Evolutionary conservation across 768 basidiomycete genomes (phyloP), one percentile per base, ranked within the genome.

Genomic region (Boletus speciosus): DNA sequence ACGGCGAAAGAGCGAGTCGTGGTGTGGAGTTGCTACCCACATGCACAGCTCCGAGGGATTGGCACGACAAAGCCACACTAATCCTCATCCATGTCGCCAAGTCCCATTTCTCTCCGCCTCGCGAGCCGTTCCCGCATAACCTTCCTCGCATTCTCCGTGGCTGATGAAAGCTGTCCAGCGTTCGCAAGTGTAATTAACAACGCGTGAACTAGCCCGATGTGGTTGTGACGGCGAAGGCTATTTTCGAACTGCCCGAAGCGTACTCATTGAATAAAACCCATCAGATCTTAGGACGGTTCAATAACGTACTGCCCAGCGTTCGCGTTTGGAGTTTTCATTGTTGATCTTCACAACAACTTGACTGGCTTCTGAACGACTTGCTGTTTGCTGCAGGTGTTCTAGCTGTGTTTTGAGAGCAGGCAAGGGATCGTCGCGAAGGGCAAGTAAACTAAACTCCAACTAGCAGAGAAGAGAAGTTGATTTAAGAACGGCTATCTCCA

Each of bases 361-460:
- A 19, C 75, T 77, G 14, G 78, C 81, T 56, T 75, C 74, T 11
- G 72, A 61, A 19, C 69, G 66, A 61, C 78, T 61, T 55, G 78
- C 71, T 52, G 72, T 68, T 56, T 63, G 67, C 65, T 79, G 84
- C 48, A 72, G 71, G 57, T 70, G 73, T 47, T 77, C 70, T 23
- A 93, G 69, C 47, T 85, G 82, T 23, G 75, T 65, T 66, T 84
- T 80, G 23, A 98, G 78, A 6, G 70, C 63, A 12, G 89, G 89
- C 25, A 97, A 61, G 31, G 91, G 88, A 66, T 93, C 89, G 40
- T 88, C 84, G 51, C 88, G 86, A 41, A 99, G 75, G 6, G 91
- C 93, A 35, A 97, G 82, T 35, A 98, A 81, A 70, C 88, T 94
- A 76, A 98, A 98, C 67, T 95, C 91, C 49, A 96, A 78, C 93